Conservation (phyloP, 768 basidiomycete genomes). For the Mycena polygramma region DNA sequence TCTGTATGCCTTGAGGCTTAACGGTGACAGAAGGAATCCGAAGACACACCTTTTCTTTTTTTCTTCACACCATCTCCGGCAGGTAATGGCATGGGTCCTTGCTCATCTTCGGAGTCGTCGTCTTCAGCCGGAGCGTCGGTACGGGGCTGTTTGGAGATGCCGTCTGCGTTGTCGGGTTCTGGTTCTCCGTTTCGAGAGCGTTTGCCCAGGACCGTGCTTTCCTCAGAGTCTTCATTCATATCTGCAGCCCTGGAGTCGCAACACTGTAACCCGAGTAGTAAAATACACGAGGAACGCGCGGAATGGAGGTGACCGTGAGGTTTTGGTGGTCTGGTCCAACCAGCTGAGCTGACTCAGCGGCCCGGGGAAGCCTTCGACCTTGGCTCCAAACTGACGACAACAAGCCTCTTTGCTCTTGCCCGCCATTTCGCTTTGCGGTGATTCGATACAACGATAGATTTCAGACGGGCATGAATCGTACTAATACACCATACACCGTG, state of each 20-base stretch:
- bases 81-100: constrained; percentile 89
- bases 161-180: constrained; percentile 38
- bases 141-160: constrained; percentile 31
- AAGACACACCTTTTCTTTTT: constrained; percentile 82
- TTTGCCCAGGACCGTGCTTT: constrained; percentile 73
- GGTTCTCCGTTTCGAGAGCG: constrained; percentile 60
- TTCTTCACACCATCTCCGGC: constrained; percentile 66
- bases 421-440: background rate
- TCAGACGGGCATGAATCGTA: too few relatives aligned
- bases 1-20: constrained; percentile 52
- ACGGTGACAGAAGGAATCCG: constrained; percentile 36
- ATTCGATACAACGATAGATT: too few relatives aligned
- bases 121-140: constrained; percentile 51
- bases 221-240: constrained; percentile 64
- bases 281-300: too few relatives aligned
- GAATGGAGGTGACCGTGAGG: too few relatives aligned
- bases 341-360: too few relatives aligned
- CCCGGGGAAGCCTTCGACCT: background rate
- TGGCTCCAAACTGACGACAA: background rate
- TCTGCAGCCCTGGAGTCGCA: too few relatives aligned
- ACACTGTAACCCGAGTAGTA: too few relatives aligned
- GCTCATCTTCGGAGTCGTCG: constrained; percentile 78
- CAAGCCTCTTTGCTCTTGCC: background rate
- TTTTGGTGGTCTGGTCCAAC: too few relatives aligned
- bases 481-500: too few relatives aligned